Percentiles rank a stretch among this genome's conserved stretches.
Conservation (phyloP, 495 filamentous ascomycete species). For the Penicillium waksmanii region DNA sequence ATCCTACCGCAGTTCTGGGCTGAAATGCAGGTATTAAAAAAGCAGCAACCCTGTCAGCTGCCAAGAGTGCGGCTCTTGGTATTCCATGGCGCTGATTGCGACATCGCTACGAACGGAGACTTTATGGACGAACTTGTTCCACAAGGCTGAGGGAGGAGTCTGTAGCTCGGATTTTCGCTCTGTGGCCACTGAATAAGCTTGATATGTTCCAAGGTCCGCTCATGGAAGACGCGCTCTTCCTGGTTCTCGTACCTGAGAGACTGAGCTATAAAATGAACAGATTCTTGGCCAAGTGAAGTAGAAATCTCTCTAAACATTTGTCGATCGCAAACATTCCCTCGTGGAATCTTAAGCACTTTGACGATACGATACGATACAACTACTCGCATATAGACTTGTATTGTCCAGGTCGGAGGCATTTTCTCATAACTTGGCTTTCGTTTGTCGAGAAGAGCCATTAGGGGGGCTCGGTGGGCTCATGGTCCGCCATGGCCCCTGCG, state of each 20-base stretch:
- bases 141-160: too few species aligned
- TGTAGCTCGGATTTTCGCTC: too few species aligned
- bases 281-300: not conserved
- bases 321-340: not conserved
- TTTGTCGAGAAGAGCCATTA: too few species aligned
- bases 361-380: too few species aligned
- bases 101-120: not conserved
- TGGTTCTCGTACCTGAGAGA: conserved; percentile 10
- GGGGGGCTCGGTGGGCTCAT: too few species aligned
- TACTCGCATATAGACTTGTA: too few species aligned
- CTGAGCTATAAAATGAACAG: conserved; percentile 3
- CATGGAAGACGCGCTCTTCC: conserved; percentile 16
- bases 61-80: not conserved
- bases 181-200: not conserved
- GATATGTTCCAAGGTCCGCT: conserved; percentile 15
- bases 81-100: conserved; percentile 4
- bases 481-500: too few species aligned
- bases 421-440: too few species aligned
- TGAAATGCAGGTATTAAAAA: not conserved
- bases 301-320: not conserved
- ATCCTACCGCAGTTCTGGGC: not conserved
- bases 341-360: too few species aligned
- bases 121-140: not conserved
- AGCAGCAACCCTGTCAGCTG: not conserved
- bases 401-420: too few species aligned